Evolutionary conservation across 164 flowering plant species (phyloP).

Genomic region (Echeveria elegans): DNA sequence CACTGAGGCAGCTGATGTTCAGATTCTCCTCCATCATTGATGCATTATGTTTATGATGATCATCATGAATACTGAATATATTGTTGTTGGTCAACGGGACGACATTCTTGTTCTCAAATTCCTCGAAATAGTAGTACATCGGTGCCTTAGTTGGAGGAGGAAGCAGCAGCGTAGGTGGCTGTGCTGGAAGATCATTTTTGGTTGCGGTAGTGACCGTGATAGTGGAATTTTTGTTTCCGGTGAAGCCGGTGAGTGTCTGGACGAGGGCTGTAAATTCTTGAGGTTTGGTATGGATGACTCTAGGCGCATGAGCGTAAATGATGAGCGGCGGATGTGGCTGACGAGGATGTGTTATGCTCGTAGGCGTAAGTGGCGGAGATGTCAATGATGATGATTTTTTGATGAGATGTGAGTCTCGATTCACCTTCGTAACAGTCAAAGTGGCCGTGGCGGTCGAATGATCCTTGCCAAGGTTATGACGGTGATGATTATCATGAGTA

Average conservation of each 20-base stretch:
- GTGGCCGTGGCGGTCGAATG: not conserved
- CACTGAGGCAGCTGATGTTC: not conserved
- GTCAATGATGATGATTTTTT: slow-evolving; percentile 42
- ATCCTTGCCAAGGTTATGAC: not conserved
- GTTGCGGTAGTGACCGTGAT: not conserved
- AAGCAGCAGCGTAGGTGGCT: not conserved
- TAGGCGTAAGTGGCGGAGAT: slow-evolving; percentile 16
- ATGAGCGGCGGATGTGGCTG: slow-evolving; percentile 40
- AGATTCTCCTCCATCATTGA: not conserved
- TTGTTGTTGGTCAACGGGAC: not conserved
- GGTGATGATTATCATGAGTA: not conserved
- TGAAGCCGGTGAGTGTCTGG: slow-evolving; percentile 36
- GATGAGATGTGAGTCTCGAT: slow-evolving; percentile 54
- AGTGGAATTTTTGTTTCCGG: not conserved
- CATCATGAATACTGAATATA: not conserved
- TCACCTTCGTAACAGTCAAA: slow-evolving; percentile 13
- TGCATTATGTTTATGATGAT: not conserved
- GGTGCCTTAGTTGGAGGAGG: not conserved
- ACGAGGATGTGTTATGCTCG: slow-evolving; percentile 9
- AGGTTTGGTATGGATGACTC: slow-evolving; percentile 38
- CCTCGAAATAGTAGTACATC: not conserved
- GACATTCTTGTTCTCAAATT: not conserved
- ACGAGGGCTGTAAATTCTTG: slow-evolving; percentile 35
- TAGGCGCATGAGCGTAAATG: slow-evolving; percentile 46
- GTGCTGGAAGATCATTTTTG: not conserved